Base-by-base conservation (phyloP, 225 moss, liverwort and hornwort genomes). In the Sphagnum tenellum region DNA sequence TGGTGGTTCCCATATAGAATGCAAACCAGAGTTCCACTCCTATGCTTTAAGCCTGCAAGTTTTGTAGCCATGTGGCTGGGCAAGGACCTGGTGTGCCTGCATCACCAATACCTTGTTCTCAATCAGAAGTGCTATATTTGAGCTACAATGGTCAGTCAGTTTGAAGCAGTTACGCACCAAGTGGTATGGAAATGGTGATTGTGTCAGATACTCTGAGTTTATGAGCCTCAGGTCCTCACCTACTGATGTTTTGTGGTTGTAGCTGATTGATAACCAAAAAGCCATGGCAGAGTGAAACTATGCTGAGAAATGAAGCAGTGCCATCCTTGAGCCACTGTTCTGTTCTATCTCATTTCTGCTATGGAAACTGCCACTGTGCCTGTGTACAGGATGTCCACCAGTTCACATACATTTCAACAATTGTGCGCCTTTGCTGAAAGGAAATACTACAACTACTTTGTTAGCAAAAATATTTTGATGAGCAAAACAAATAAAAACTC, bases 241-340 rank as follows among this genome's bases (percentile, higher is more conserved):
- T 81, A 67, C 67, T 77, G 44, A 96, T 76, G 44, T 81, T 84
- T 57, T 86, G 55, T 57, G 73, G 60, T 55, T 75, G 73, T 64
- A 96, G 78, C 47, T 72, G 79, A 52, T 84, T 70, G 49, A 96
- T 75, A 44, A 72, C 65, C 53, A 68, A 57, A 77, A 96, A 96
- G 4, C 96, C 96, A 72, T 92, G 88, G 68, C 86, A 85, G 56
- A 96, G 88, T 61, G 88, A 82, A 70, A 90, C 89, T 61, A 96
- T 92, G 68, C 86, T 79, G 63, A 96, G 80, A 61, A 96, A 96
- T 54, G 96, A 87, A 52, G 78, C 64, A 11, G 96, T 90, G 71
- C 96, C 96, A 74, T 92, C 92, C 81, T 96, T 92, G 29, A 96
- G 83, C 90, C 90, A 82, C 49, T 92, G 84, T 68, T 96, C 90